Evolutionary conservation across 2,329 filamentous ascomycete species (phyloP).

Genomic region (Colletotrichum sp.): DNA sequence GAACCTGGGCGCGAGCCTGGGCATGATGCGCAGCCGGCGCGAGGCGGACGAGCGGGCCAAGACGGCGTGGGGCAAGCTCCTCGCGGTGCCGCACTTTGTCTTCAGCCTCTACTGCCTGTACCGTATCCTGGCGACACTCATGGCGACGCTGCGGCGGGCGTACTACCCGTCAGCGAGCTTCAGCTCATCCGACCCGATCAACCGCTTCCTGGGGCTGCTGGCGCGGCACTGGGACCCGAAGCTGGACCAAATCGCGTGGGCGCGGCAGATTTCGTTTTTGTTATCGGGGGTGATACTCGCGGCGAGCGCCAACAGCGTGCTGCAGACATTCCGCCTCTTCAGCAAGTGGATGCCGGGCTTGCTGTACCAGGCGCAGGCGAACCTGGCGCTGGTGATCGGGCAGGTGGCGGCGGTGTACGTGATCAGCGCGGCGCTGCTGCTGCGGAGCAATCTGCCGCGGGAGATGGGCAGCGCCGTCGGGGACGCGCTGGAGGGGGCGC

Average conservation of each 20-base stretch:
- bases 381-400: slow-evolving; percentile 77
- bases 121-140: slow-evolving; percentile 73
- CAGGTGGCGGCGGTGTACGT: slow-evolving; percentile 87
- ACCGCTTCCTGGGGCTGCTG: slow-evolving; percentile 78
- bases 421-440: slow-evolving; percentile 76
- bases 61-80: slow-evolving; percentile 68
- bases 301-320: slow-evolving; percentile 78
- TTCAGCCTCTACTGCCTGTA: slow-evolving; percentile 88
- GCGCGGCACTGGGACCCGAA: slow-evolving; percentile 85
- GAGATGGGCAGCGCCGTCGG: slow-evolving; percentile 80
- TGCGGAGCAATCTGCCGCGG: slow-evolving; percentile 77
- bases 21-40: slow-evolving; percentile 65
- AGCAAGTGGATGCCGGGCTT: slow-evolving; percentile 74
- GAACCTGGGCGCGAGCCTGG: slow-evolving; percentile 69
- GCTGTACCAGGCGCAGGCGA: slow-evolving; percentile 76
- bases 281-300: slow-evolving; percentile 83
- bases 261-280: slow-evolving; percentile 82
- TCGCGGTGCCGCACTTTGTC: slow-evolving; percentile 65
- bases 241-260: slow-evolving; percentile 82
- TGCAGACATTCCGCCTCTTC: slow-evolving; percentile 86
- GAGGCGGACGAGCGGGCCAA: slow-evolving; percentile 69
- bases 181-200: slow-evolving; percentile 80
- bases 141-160: slow-evolving; percentile 69
- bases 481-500: slow-evolving; percentile 76
- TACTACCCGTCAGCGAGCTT: slow-evolving; percentile 53